Percentiles rank a stretch among this genome's conserved stretches.
Evolutionary conservation across 495 filamentous ascomycete species (phyloP).

Genomic region (Penicillium paxilli): DNA sequence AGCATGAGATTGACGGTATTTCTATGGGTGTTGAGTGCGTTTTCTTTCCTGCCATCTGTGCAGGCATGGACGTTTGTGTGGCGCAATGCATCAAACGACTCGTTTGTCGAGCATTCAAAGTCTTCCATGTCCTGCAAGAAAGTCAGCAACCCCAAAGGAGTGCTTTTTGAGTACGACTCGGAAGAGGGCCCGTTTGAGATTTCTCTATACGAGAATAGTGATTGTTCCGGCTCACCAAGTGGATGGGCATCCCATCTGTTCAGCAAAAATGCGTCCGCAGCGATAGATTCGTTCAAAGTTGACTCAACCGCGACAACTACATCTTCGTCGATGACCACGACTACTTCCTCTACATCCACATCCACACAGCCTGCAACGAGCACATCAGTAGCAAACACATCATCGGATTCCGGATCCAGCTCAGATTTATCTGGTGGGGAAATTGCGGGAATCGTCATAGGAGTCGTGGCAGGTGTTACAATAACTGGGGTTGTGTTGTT

Average conservation of each 20-base stretch:
- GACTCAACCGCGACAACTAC: slow-evolving; percentile 3
- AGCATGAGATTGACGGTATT: background rate
- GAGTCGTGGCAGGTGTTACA: slow-evolving; percentile 2
- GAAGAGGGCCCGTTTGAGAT: slow-evolving; percentile 8
- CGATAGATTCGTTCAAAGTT: slow-evolving; percentile 11
- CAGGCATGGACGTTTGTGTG: slow-evolving; percentile 12
- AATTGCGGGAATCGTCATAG: slow-evolving; percentile 10
- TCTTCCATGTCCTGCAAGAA: slow-evolving; percentile 1
- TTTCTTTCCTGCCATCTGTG: background rate
- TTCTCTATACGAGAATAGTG: slow-evolving; percentile 5
- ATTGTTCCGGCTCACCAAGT: slow-evolving; percentile 3
- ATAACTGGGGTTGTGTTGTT: slow-evolving; percentile 1
- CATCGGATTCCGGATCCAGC: slow-evolving; percentile 2
- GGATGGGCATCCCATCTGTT: slow-evolving; percentile 6
- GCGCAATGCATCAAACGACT: slow-evolving; percentile 6
- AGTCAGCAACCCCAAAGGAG: slow-evolving; percentile 3
- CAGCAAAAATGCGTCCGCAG: slow-evolving; percentile 6
- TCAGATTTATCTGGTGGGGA: slow-evolving; percentile 1
- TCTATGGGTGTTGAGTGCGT: background rate
- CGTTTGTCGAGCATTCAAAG: slow-evolving; percentile 8
- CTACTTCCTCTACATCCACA: background rate
- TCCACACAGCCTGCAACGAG: background rate
- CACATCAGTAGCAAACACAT: background rate
- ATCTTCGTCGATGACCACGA: background rate
- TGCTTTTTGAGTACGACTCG: slow-evolving; percentile 10